phyloP scores from a whole-genome alignment of 768 basidiomycete species.

The Boletus insuetus region DNA sequence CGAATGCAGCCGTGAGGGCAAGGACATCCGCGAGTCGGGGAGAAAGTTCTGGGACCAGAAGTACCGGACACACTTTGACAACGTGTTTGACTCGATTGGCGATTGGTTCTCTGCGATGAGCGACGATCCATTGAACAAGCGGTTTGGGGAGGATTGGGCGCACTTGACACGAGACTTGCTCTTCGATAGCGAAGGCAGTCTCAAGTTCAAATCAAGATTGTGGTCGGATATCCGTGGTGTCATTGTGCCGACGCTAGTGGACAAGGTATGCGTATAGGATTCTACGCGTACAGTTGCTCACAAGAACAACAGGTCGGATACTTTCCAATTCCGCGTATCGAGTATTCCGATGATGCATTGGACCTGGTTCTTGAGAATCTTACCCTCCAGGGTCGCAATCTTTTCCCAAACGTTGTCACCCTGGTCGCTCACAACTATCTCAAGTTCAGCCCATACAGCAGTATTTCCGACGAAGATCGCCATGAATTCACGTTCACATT shows the following conservation, averaged over 20 bases:
- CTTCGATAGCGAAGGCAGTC: conserved; percentile 69
- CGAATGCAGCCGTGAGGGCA: conserved; percentile 63
- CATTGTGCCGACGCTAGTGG: conserved; percentile 76
- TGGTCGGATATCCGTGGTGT: conserved; percentile 87
- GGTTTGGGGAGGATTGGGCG: conserved; percentile 81
- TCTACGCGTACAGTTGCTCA: background rate
- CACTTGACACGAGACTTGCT: conserved; percentile 81
- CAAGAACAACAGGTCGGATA: conserved; percentile 54
- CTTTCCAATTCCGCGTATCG: conserved; percentile 88
- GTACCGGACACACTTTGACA: conserved; percentile 77
- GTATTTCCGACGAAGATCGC: conserved; percentile 51
- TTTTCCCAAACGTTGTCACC: conserved; percentile 78
- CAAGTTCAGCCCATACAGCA: conserved; percentile 77
- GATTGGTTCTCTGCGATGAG: conserved; percentile 84
- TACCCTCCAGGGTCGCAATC: conserved; percentile 80
- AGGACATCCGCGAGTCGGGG: conserved; percentile 64
- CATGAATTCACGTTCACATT: conserved; percentile 77
- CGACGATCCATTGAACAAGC: conserved; percentile 78
- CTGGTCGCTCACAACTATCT: conserved; percentile 79
- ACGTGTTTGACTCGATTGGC: conserved; percentile 64
- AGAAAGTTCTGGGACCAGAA: conserved; percentile 73
- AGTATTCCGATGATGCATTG: conserved; percentile 84
- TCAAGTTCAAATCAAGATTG: conserved; percentile 85
- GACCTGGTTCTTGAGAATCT: conserved; percentile 95
- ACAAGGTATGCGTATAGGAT: conserved; percentile 48